Percentiles rank a stretch among this genome's conserved stretches.
These are phyloP conservation scores for Dillenia turbinata DNA, from an alignment of 164 flowering plant genomes.

Conservation along the genomic window DNA sequence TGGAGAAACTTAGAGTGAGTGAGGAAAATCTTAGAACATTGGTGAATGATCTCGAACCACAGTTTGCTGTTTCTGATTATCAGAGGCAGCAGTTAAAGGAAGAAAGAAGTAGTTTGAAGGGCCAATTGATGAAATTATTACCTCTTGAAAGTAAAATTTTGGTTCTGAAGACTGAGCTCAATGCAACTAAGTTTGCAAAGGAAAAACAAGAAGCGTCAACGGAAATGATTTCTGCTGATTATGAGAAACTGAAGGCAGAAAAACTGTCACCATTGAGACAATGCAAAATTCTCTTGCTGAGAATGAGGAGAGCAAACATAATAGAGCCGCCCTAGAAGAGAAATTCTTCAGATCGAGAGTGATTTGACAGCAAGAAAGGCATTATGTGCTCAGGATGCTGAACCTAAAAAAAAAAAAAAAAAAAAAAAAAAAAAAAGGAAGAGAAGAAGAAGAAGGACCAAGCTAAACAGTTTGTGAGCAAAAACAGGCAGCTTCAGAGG, in stretches of 20 bases:
- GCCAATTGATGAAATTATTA: slow-evolving; percentile 37
- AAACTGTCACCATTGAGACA: slow-evolving; percentile 43
- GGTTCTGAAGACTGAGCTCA: slow-evolving; percentile 36
- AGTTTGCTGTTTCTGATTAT: slow-evolving; percentile 56
- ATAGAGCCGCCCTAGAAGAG: slow-evolving; percentile 41
- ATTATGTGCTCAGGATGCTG: slow-evolving; percentile 41
- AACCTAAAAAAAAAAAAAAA: slow-evolving; percentile 29
- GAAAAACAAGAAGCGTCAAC: slow-evolving; percentile 45
- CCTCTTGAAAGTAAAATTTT: slow-evolving; percentile 45
- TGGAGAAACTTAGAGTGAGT: slow-evolving; percentile 40
- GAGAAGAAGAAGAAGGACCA: too few species aligned
- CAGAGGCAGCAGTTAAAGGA: slow-evolving; percentile 46
- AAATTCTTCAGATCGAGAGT: slow-evolving; percentile 53
- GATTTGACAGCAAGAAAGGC: slow-evolving; percentile 51
- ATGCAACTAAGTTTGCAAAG: slow-evolving; percentile 41
- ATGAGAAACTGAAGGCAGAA: slow-evolving; percentile 52
- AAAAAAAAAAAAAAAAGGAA: too few species aligned
- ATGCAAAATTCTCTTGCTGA: slow-evolving; percentile 44
- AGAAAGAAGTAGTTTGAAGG: slow-evolving; percentile 46
- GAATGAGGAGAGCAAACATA: slow-evolving; percentile 46
- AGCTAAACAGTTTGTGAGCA: slow-evolving; percentile 39
- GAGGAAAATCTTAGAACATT: slow-evolving; percentile 46
- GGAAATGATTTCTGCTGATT: slow-evolving; percentile 29
- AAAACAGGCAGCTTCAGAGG: slow-evolving; percentile 47
- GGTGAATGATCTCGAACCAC: slow-evolving; percentile 43